Evolutionary conservation across 1,139 yeast species (phyloP).

Genomic region (Saccharomycopsis hybrid): DNA sequence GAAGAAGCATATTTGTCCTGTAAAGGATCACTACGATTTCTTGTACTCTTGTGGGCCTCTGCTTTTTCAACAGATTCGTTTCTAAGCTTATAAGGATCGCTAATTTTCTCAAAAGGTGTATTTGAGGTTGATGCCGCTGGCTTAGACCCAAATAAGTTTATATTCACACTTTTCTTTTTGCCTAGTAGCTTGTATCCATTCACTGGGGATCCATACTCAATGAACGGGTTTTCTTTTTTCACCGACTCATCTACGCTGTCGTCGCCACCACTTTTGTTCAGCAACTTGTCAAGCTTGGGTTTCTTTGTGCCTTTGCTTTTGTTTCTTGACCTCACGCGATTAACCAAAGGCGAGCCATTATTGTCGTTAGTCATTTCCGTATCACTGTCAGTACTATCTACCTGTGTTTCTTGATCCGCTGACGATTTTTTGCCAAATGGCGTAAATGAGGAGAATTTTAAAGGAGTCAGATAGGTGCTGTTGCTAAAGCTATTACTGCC

Average conservation of each 20-base stretch:
- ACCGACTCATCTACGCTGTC: not conserved
- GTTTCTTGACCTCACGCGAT: conserved; percentile 1
- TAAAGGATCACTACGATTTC: not conserved
- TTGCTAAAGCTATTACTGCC: not conserved
- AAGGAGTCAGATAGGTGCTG: not conserved
- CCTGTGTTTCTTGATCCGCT: not conserved
- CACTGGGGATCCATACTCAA: conserved; percentile 32
- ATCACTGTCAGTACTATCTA: not conserved
- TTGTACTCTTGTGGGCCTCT: not conserved
- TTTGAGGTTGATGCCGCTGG: not conserved
- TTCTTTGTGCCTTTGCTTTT: not conserved
- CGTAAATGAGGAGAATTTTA: conserved; percentile 2
- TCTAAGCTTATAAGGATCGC: conserved; percentile 7
- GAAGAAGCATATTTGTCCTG: not conserved
- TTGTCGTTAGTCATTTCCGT: not conserved
- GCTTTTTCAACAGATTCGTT: not conserved
- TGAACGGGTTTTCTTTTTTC: not conserved
- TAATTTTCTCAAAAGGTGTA: no score
- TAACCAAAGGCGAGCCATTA: conserved; percentile 1
- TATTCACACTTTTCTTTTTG: not conserved
- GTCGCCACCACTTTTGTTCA: no score
- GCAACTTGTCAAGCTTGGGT: not conserved
- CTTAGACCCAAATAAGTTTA: not conserved
- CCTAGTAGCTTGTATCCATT: conserved; percentile 31
- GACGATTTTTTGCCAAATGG: not conserved